Evolutionary conservation across 2,329 filamentous ascomycete species (phyloP).

Genomic region (Lithohypha guttulata): DNA sequence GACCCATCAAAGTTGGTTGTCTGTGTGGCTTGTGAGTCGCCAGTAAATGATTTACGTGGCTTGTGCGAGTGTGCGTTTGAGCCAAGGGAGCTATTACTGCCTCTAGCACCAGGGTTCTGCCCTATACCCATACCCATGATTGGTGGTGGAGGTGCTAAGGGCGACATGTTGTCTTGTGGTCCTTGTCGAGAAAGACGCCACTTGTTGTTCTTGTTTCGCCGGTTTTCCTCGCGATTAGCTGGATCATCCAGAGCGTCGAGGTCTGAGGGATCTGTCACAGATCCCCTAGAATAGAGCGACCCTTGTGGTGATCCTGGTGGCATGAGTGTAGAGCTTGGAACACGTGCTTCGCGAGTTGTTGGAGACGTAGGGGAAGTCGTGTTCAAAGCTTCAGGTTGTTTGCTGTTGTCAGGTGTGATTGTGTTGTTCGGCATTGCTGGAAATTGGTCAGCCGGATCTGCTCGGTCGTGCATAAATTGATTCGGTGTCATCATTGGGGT

Average conservation of each 20-base stretch:
- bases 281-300: constrained; percentile 62
- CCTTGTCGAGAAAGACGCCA: constrained; percentile 57
- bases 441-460: constrained; percentile 23
- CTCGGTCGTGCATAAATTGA: constrained; percentile 23
- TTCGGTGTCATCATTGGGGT: constrained; percentile 26
- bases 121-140: too few relatives aligned
- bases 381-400: constrained; percentile 8
- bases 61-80: too few relatives aligned
- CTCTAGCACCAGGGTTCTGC: constrained; percentile 51
- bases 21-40: constrained; percentile 33
- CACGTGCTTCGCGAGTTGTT: constrained; percentile 36
- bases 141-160: constrained; percentile 35
- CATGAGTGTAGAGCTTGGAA: constrained; percentile 44
- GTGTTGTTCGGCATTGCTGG: constrained; percentile 26
- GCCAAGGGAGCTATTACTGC: constrained; percentile 57
- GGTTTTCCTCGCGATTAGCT: constrained; percentile 52
- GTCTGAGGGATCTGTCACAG: constrained; percentile 71
- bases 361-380: constrained; percentile 18
- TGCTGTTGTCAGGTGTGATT: constrained; percentile 24
- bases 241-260: constrained; percentile 54
- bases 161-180: constrained; percentile 50
- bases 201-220: constrained; percentile 61
- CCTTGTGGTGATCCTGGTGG: constrained; percentile 63
- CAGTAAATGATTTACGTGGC: constrained; percentile 35
- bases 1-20: constrained; percentile 30